Conservation (phyloP, 768 basidiomycete genomes). For the Hygrocybe punicea region DNA sequence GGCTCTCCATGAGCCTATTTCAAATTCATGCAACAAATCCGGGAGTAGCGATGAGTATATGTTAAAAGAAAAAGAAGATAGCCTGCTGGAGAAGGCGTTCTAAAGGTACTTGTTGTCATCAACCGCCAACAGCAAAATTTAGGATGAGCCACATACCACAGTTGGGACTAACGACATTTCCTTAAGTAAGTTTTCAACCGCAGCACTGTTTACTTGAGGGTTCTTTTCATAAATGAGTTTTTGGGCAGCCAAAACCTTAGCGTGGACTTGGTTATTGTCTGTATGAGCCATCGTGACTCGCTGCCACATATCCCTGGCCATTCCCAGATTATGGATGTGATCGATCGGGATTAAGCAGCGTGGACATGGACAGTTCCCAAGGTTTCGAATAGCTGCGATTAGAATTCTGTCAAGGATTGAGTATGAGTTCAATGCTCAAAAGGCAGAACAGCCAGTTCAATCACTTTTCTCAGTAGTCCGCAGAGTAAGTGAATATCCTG, state of each 20-base stretch:
- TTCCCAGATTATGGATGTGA: conserved; percentile 29
- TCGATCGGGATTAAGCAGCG: conserved; percentile 23
- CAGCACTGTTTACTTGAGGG: background rate
- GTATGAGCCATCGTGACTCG: conserved; percentile 1
- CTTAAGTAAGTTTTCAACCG: background rate
- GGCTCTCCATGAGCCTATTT: background rate
- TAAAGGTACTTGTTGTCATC: background rate
- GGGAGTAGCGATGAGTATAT: conserved; percentile 26
- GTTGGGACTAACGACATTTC: conserved; percentile 3
- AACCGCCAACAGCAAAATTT: no score
- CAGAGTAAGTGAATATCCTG: conserved; percentile 33
- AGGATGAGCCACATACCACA: background rate
- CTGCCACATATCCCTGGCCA: conserved; percentile 11
- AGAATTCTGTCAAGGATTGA: conserved; percentile 16
- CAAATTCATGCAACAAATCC: conserved; percentile 34
- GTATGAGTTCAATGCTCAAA: conserved; percentile 2
- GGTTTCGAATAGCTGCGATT: conserved; percentile 16
- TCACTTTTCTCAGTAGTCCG: conserved; percentile 40
- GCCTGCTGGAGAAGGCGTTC: conserved; percentile 8
- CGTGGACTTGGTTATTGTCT: background rate
- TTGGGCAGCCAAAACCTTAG: background rate
- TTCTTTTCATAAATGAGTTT: conserved; percentile 4
- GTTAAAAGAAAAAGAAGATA: conserved; percentile 19
- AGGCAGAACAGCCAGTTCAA: background rate
- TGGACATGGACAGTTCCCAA: conserved; percentile 27